Base-by-base conservation (phyloP, 345 rosid genomes). In the Gossypium turneri region DNA sequence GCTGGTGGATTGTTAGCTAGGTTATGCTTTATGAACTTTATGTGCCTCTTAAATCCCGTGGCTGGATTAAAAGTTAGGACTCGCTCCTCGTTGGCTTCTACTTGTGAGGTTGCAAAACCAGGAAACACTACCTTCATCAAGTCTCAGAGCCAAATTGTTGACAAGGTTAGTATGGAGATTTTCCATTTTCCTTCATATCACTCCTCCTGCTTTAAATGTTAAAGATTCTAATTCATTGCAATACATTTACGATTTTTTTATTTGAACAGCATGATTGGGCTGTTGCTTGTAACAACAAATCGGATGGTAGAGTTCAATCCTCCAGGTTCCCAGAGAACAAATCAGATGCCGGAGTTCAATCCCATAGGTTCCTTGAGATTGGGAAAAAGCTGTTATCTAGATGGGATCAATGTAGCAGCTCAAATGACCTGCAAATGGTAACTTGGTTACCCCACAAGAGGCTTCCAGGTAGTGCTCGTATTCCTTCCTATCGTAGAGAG, bases 1-100 rank as follows among this genome's bases (percentile, higher is more conserved):
- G 92, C 85, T 47, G 91, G 98, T 81, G 92, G 97, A 12, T 79
- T 92, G 75, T 69, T 94, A 75, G 93, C 97, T 73, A 86, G 84
- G 16, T 74, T 91, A 56, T 88, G 94, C 82, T 79, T 90, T 50
- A 89, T 83, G 80, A 89, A 84, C 69, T 85, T 93, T 53, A n/a
- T 85, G 55, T 63, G 77, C 52, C 85, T 90, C 76, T 76, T 90
- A 50, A 90, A 85, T 69, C 89, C 92, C 57, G 78, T 90, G 29
- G 89, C 89, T 9, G 89, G 83, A 25, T 67, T 91, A 76, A 92
- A 88, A 84, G 25, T 76, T 3, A 82, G 86, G 84, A 74, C 81
- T 17, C 78, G 73, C 52, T 80, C 86, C 71, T 74, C 84, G 20
- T 2, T 64, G 24, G 60, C 93, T 76, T 82, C 84, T 38, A 61